Conservation (phyloP, 73 alveolate genomes). For the Tetrahymena elliotti region DNA sequence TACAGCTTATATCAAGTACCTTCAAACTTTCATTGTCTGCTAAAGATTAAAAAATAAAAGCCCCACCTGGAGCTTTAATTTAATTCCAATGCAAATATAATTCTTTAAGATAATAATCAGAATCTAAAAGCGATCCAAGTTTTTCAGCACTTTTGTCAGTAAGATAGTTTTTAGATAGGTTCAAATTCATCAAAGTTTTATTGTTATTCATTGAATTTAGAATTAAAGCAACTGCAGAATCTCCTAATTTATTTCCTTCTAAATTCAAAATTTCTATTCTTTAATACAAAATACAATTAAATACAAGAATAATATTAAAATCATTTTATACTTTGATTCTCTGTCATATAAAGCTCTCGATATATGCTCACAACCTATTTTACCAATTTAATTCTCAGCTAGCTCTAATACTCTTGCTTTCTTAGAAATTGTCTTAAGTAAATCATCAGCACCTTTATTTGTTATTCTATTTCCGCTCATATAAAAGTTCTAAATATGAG, state of each 20-base stretch:
- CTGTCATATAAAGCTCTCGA: neutral
- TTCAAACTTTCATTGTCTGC: slow-evolving; percentile 5
- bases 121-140: slow-evolving; percentile 3
- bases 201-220: slow-evolving; percentile 4
- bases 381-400: neutral
- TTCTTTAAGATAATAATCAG: slow-evolving; percentile 13
- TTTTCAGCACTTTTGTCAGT: neutral
- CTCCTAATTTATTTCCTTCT: slow-evolving; percentile 27
- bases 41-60: slow-evolving; percentile 9
- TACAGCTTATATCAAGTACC: slow-evolving; percentile 26
- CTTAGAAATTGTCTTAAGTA: slow-evolving; percentile 12
- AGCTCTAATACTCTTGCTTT: slow-evolving; percentile 22
- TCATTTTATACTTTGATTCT: neutral
- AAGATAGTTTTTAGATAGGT: slow-evolving; percentile 10
- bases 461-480: slow-evolving; percentile 14
- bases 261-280: slow-evolving; percentile 19
- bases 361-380: neutral
- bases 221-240: neutral
- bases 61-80: slow-evolving; percentile 13
- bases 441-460: slow-evolving; percentile 25
- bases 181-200: neutral
- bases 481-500: slow-evolving; percentile 19
- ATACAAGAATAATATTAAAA: neutral
- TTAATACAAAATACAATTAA: neutral
- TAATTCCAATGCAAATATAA: slow-evolving; percentile 39